These are phyloP conservation scores for Phytophthora sojae DNA, from an alignment of 352 stramenopile species.

Conservation along the genomic window DNA sequence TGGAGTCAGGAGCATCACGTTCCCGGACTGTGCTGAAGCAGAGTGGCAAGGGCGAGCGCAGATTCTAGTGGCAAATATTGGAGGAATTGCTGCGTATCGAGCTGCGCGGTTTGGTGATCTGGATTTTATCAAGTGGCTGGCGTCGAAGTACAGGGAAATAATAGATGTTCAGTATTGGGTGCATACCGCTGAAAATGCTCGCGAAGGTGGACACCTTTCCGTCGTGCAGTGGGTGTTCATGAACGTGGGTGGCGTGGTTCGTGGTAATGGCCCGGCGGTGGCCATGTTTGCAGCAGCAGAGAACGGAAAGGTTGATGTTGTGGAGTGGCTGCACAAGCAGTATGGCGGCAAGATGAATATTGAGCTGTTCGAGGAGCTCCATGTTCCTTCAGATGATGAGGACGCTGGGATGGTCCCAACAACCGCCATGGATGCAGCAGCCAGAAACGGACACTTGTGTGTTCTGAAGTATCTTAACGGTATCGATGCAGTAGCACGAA, in stretches of 20 bases:
- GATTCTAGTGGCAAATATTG: slow-evolving; percentile 11
- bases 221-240: slow-evolving; percentile 19
- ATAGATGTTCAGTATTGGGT: slow-evolving; percentile 1
- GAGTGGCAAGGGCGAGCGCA: slow-evolving; percentile 3
- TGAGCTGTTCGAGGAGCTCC: neutral
- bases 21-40: neutral
- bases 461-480: slow-evolving; percentile 12
- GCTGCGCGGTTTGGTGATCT: slow-evolving; percentile 15
- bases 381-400: neutral
- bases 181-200: neutral
- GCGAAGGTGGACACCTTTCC: slow-evolving; percentile 2
- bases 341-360: slow-evolving; percentile 1
- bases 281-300: slow-evolving; percentile 21
- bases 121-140: slow-evolving; percentile 18
- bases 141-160: neutral
- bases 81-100: slow-evolving; percentile 5
- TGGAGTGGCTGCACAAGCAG: slow-evolving; percentile 15
- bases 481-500: slow-evolving; percentile 7
- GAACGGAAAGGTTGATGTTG: slow-evolving; percentile 8
- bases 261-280: slow-evolving; percentile 3
- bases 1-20: neutral
- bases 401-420: slow-evolving; percentile 9
- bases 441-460: slow-evolving; percentile 10
- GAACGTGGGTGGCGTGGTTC: slow-evolving; percentile 4
- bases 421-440: slow-evolving; percentile 18